phyloP scores from a whole-genome alignment of 208 protist species.

The Wallacemonas sp. region DNA sequence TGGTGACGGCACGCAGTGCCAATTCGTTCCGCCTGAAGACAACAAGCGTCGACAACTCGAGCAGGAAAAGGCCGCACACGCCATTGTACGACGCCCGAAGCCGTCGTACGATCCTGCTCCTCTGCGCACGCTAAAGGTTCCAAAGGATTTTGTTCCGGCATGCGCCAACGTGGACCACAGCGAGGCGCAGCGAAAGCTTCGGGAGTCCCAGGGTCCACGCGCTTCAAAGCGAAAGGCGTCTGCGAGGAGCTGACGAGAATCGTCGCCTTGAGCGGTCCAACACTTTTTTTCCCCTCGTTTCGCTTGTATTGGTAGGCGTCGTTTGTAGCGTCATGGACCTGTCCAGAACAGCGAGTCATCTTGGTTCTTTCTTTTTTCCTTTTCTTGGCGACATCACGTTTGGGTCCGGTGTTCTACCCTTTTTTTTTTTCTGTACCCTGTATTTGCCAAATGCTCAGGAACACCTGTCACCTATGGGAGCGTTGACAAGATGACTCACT shows the following conservation, averaged over 20 bases:
- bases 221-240: not conserved
- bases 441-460: too few species aligned
- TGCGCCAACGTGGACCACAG: slow-evolving; percentile 52
- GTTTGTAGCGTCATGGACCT: too few species aligned
- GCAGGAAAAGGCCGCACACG: slow-evolving; percentile 23
- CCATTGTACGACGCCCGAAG: slow-evolving; percentile 23
- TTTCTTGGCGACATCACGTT: not conserved
- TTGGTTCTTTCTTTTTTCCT: not conserved
- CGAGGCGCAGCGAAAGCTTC: slow-evolving; percentile 15
- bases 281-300: slow-evolving; percentile 17
- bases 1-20: slow-evolving; percentile 48
- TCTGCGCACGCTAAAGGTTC: slow-evolving; percentile 46
- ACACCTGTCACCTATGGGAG: too few species aligned
- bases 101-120: slow-evolving; percentile 20
- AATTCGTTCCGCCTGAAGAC: slow-evolving; percentile 50
- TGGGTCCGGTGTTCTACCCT: not conserved
- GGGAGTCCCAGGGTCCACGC: not conserved
- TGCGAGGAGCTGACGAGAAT: not conserved
- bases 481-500: too few species aligned
- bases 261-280: too few species aligned
- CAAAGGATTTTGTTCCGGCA: slow-evolving; percentile 69
- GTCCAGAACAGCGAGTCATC: too few species aligned
- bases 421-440: slow-evolving; percentile 1
- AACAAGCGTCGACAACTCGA: slow-evolving; percentile 73
- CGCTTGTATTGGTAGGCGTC: slow-evolving; percentile 2